phyloP scores from a whole-genome alignment of 2,329 filamentous ascomycete genomes.

The Alternaria sp. region DNA sequence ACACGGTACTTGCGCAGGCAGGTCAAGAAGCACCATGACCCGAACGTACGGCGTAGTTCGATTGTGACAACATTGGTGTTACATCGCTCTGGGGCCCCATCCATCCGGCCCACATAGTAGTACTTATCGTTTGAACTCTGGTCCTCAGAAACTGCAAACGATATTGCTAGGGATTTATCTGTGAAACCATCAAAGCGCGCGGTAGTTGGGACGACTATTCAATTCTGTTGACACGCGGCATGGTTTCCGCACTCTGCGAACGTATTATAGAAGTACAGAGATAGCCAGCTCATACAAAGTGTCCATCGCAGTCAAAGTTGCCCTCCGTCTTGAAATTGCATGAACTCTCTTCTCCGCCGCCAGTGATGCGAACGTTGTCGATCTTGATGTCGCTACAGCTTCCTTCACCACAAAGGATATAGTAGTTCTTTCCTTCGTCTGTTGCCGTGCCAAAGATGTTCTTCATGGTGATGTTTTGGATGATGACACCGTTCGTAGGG shows the following conservation, averaged over 20 bases:
- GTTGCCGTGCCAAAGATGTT: conserved; percentile 49
- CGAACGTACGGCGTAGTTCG: not conserved
- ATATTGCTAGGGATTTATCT: not conserved
- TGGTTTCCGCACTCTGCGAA: not conserved
- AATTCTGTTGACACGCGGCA: not conserved
- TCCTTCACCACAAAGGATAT: conserved; percentile 60
- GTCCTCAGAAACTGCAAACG: not conserved
- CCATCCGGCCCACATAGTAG: not conserved
- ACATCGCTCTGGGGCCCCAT: not conserved
- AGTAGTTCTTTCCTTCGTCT: conserved; percentile 48
- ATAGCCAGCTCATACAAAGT: conserved; percentile 7
- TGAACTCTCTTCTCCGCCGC: conserved; percentile 46
- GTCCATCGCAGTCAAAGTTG: conserved; percentile 34
- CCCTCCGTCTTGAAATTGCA: conserved; percentile 38
- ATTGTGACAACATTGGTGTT: not conserved
- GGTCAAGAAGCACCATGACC: not conserved
- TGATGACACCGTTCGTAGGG: conserved; percentile 54
- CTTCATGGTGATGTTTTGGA: conserved; percentile 50
- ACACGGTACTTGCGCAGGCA: not conserved
- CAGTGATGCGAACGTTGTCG: conserved; percentile 47
- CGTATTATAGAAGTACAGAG: not conserved
- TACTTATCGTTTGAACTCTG: not conserved
- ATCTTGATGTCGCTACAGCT: conserved; percentile 61
- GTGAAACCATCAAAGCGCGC: not conserved
- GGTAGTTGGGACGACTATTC: not conserved